A percentile compares a stretch with the other conserved stretches of the same genome.
Conservation (phyloP, 495 filamentous ascomycete genomes). For the Amorphotheca resinae region DNA sequence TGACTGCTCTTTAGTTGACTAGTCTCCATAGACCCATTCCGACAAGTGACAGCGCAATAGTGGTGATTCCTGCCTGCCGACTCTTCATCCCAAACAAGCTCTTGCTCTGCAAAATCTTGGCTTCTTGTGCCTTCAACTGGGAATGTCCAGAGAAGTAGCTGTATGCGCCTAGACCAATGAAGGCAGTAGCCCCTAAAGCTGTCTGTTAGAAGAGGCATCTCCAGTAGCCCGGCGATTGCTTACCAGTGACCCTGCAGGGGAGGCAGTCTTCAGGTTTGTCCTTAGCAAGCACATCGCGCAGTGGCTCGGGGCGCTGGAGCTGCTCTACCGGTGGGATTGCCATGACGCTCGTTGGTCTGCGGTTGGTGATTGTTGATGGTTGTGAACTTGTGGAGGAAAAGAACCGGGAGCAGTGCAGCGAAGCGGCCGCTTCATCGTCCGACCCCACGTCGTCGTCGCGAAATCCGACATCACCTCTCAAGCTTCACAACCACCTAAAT, state of each 20-base stretch:
- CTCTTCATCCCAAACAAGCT: conserved; percentile 68
- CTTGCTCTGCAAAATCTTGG: conserved; percentile 54
- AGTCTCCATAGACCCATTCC: conserved; percentile 47
- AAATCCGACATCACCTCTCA: neutral
- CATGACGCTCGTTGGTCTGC: neutral
- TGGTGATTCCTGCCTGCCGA: conserved; percentile 54
- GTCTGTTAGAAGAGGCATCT: neutral
- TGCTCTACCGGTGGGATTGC: conserved; percentile 5
- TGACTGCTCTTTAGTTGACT: conserved; percentile 11
- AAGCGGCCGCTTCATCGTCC: conserved; percentile 8
- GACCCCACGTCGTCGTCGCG: conserved; percentile 11
- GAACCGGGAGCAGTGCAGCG: neutral
- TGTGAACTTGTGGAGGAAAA: neutral
- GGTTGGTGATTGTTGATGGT: neutral
- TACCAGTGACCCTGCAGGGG: conserved; percentile 56
- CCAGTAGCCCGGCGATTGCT: conserved; percentile 7
- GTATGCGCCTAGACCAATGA: conserved; percentile 81
- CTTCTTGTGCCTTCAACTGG: conserved; percentile 59
- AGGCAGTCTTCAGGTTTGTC: conserved; percentile 48
- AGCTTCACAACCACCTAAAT: conserved; percentile 5
- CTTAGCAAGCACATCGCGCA: conserved; percentile 11
- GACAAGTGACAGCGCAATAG: conserved; percentile 56
- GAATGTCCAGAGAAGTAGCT: conserved; percentile 69
- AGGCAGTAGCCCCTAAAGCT: conserved; percentile 59
- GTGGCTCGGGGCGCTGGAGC: conserved; percentile 9